These are phyloP conservation scores for Malassezia nana DNA, from an alignment of 1,284 basidiomycete species.

Conservation along the genomic window DNA sequence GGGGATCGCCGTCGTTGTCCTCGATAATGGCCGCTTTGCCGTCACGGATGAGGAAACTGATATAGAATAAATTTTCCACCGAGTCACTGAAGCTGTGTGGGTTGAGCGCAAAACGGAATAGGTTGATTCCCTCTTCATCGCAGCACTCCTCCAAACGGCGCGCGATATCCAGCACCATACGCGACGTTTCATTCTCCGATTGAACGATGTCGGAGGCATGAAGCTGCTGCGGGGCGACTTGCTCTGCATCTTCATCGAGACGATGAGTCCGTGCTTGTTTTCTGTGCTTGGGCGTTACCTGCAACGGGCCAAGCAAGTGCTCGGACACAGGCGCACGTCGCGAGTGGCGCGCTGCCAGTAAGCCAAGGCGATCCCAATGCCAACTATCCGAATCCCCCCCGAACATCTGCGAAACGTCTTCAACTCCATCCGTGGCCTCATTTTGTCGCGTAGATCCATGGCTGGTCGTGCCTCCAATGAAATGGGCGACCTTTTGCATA, in stretches of 20 bases:
- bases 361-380: slow-evolving; percentile 36
- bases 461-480: slow-evolving; percentile 24
- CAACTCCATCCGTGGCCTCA: slow-evolving; percentile 15
- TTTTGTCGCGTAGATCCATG: neutral
- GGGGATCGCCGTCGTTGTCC: slow-evolving; percentile 60
- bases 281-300: slow-evolving; percentile 25
- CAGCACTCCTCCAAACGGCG: slow-evolving; percentile 51
- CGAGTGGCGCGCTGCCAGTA: slow-evolving; percentile 21
- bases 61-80: slow-evolving; percentile 84
- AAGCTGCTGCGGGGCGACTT: slow-evolving; percentile 21
- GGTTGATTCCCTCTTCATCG: slow-evolving; percentile 54
- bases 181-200: slow-evolving; percentile 34
- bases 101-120: slow-evolving; percentile 76
- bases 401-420: neutral
- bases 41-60: slow-evolving; percentile 79
- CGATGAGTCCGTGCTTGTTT: slow-evolving; percentile 2
- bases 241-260: slow-evolving; percentile 13
- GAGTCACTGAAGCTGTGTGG: slow-evolving; percentile 78
- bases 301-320: slow-evolving; percentile 40
- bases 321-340: slow-evolving; percentile 32
- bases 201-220: slow-evolving; percentile 29
- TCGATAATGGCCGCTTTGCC: slow-evolving; percentile 57
- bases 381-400: slow-evolving; percentile 20
- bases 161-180: slow-evolving; percentile 36
- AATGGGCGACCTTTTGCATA: slow-evolving; percentile 24